phyloP scores from a whole-genome alignment of 306 rosid species.

The Fragaria nilgerrensis region DNA sequence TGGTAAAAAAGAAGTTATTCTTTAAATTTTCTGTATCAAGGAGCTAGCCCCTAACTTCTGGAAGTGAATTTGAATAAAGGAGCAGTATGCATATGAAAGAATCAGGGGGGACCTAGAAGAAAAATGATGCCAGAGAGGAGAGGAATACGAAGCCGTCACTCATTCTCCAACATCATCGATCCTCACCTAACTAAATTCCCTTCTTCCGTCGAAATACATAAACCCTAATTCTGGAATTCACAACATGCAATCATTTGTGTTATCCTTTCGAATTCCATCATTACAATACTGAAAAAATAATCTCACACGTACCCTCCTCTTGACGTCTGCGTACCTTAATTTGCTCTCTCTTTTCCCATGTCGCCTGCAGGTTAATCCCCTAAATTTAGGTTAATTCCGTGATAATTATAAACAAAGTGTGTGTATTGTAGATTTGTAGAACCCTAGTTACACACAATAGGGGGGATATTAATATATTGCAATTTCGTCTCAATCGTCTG shows the following conservation, averaged over 20 bases:
- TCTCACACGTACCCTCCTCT: constrained; percentile 45
- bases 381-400: constrained; percentile 39
- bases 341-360: constrained; percentile 34
- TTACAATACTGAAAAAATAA: constrained; percentile 38
- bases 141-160: constrained; percentile 94
- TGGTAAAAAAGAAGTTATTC: background rate
- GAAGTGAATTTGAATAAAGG: constrained; percentile 33
- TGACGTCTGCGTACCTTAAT: constrained; percentile 50
- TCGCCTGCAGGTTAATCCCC: constrained; percentile 42
- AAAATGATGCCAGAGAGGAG: constrained; percentile 48
- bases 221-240: constrained; percentile 62
- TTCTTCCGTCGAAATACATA: constrained; percentile 38
- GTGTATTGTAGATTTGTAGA: background rate
- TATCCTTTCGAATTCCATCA: constrained; percentile 32
- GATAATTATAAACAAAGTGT: background rate
- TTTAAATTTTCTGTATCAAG: background rate
- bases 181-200: constrained; percentile 67
- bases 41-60: constrained; percentile 43
- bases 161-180: constrained; percentile 78
- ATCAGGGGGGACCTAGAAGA: constrained; percentile 31
- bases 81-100: background rate
- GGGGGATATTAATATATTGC: background rate
- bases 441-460: background rate
- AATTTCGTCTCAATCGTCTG: background rate
- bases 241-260: constrained; percentile 44